Evolutionary conservation across 179 eudicot genomes (phyloP).

Genomic region (Drosera spatulata): DNA sequence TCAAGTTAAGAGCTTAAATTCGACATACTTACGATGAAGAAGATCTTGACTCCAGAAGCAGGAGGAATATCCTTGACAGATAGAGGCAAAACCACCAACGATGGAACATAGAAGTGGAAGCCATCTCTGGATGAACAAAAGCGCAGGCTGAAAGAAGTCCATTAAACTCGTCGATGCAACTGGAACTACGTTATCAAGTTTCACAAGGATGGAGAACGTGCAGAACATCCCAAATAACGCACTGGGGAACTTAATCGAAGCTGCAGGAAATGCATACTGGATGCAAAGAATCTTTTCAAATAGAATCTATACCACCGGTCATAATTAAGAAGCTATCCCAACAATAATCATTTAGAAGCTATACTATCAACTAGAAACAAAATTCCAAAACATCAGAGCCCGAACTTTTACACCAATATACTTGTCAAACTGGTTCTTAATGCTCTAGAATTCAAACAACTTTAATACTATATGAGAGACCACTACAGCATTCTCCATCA

Average conservation of each 20-base stretch:
- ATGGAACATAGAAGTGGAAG: conserved; percentile 95
- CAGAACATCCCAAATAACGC: conserved; percentile 98
- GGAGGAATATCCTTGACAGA: conserved; percentile 88
- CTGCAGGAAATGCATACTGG: conserved; percentile 62
- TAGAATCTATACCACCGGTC: no score
- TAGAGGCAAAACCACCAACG: conserved; percentile 85
- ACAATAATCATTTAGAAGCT: no score
- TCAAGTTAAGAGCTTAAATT: not conserved
- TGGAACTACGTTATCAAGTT: conserved; percentile 58
- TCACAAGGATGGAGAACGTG: conserved; percentile 50
- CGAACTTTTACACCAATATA: no score
- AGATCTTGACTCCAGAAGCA: conserved; percentile 80
- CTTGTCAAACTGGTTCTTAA: no score
- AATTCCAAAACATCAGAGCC: no score
- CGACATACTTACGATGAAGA: conserved; percentile 60
- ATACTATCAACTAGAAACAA: no score
- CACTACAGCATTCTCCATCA: no score
- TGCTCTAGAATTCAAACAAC: no score
- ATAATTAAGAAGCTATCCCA: no score
- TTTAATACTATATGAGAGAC: no score
- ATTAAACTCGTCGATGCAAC: conserved; percentile 52
- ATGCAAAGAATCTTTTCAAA: conserved; percentile 3
- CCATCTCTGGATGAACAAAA: conserved; percentile 95
- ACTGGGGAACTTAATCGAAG: conserved; percentile 89
- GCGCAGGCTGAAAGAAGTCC: conserved; percentile 92